These are phyloP conservation scores for Alternaria consortialis DNA, from an alignment of 2,329 filamentous ascomycete genomes.

Conservation along the genomic window DNA sequence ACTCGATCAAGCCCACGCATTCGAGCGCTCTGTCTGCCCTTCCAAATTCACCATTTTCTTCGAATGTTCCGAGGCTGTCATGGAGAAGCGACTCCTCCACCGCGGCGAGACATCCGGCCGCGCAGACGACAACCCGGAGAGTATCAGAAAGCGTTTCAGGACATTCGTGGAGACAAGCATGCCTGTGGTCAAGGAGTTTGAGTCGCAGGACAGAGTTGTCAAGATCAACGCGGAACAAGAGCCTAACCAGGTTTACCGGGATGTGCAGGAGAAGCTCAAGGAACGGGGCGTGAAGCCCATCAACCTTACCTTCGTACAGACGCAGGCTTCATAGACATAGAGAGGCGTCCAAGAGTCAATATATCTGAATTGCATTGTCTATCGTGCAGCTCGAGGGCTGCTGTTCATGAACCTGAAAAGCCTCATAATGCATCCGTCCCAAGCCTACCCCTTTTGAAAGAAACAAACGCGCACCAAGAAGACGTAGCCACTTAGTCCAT, in stretches of 20 bases:
- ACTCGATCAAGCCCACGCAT: slow-evolving; percentile 94
- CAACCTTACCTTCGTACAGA: slow-evolving; percentile 41
- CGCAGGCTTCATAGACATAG: slow-evolving; percentile 27
- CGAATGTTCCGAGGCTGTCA: slow-evolving; percentile 88
- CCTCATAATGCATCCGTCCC: slow-evolving; percentile 40
- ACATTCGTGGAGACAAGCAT: slow-evolving; percentile 96
- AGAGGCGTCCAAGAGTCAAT: slow-evolving; percentile 1
- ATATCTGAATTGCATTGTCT: slow-evolving; percentile 44
- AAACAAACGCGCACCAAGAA: slow-evolving; percentile 23
- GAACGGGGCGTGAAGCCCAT: slow-evolving; percentile 46
- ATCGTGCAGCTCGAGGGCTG: slow-evolving; percentile 44
- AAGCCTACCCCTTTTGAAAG: slow-evolving; percentile 33
- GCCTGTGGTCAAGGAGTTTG: slow-evolving; percentile 91
- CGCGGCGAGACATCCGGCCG: slow-evolving; percentile 92
- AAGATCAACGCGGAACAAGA: slow-evolving; percentile 76
- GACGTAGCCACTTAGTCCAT: slow-evolving; percentile 39
- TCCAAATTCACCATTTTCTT: slow-evolving; percentile 91
- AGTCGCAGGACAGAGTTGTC: slow-evolving; percentile 78
- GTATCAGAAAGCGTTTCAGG: slow-evolving; percentile 94
- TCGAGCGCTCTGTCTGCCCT: slow-evolving; percentile 87
- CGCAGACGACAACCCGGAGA: slow-evolving; percentile 92
- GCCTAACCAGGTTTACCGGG: slow-evolving; percentile 71
- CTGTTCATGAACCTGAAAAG: slow-evolving; percentile 40
- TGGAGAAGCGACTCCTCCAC: slow-evolving; percentile 84
- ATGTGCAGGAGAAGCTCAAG: slow-evolving; percentile 54